These are phyloP conservation scores for Chamaecyparis obtusa DNA, from an alignment of 75 land plant species.

Conservation along the genomic window DNA sequence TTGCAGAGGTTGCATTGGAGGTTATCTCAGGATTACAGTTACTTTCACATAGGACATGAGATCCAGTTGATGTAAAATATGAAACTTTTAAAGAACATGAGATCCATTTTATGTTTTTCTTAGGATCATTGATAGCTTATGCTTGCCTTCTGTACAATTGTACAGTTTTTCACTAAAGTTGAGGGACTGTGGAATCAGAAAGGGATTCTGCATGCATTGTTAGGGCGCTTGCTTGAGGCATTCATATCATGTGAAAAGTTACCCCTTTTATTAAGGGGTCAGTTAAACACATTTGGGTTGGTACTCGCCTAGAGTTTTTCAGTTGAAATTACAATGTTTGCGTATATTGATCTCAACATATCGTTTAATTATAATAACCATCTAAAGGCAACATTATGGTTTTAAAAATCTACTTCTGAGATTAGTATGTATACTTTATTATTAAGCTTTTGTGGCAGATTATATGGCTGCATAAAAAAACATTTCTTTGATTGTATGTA, in stretches of 20 bases:
- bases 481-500: neutral
- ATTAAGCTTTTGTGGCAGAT: neutral
- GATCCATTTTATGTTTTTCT: neutral
- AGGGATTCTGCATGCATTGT: neutral
- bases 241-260: neutral
- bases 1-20: conserved; percentile 64
- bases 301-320: neutral
- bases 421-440: no score
- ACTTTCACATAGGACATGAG: conserved; percentile 53
- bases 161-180: neutral
- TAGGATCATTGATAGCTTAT: neutral
- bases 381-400: neutral
- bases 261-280: neutral
- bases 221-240: neutral
- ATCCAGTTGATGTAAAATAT: neutral
- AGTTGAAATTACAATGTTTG: neutral
- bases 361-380: neutral
- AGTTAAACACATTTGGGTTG: neutral
- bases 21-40: conserved; percentile 67
- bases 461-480: neutral
- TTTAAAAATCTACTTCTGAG: neutral
- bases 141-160: neutral
- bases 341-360: neutral
- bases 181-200: neutral
- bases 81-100: neutral